A percentile compares a stretch with the other conserved stretches of the same genome.
Conservation (phyloP, 257 asterid species). For the Leonotis leonurus region DNA sequence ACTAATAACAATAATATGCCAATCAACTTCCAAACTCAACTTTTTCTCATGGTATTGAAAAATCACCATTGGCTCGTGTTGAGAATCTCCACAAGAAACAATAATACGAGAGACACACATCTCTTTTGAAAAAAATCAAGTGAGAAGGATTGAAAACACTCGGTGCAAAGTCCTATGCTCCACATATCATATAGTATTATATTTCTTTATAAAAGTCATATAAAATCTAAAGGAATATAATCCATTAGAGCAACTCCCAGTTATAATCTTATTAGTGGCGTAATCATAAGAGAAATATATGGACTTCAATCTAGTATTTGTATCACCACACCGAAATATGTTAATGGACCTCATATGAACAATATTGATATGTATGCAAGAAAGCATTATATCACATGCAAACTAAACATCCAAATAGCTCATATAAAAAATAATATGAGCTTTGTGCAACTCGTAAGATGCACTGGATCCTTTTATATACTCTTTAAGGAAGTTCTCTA, state of each 20-base stretch:
- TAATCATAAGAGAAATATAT: neutral
- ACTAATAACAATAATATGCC: neutral
- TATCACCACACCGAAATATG: neutral
- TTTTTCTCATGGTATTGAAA: neutral
- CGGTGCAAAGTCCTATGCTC: no score
- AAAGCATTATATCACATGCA: neutral
- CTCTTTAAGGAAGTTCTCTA: neutral
- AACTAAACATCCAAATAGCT: neutral
- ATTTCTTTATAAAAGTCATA: neutral
- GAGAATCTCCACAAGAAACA: neutral
- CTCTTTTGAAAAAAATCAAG: neutral
- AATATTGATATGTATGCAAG: neutral
- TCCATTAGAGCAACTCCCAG: neutral
- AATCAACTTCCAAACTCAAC: neutral
- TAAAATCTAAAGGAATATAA: neutral
- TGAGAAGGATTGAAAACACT: neutral
- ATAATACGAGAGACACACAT: neutral
- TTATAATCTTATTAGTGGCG: neutral
- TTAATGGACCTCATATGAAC: neutral
- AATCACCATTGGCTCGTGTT: neutral
- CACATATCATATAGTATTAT: no score
- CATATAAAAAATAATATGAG: neutral
- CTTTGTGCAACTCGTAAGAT: neutral
- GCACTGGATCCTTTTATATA: neutral
- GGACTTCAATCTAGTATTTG: neutral